Base-by-base conservation (phyloP, 257 asterid species). In the Jaltomata sinuosa region DNA sequence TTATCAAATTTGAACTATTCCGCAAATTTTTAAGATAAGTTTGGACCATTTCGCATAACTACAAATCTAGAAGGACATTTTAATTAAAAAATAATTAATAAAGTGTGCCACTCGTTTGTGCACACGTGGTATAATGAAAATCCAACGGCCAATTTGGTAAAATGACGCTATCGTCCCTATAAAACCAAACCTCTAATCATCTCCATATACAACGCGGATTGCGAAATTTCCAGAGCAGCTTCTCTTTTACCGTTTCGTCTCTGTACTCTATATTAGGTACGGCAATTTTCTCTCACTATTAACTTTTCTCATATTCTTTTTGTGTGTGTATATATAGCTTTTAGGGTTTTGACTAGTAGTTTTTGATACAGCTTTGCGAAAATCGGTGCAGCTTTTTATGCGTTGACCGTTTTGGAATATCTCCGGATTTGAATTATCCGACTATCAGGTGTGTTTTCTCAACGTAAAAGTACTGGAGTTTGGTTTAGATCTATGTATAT, bases 211-310 rank as follows among this genome's bases (percentile, higher is more conserved):
- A 3, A 31, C 76, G 49, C 50, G 53, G 16, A 57, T 25, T 61
- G 45, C 53, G 61, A 32, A 31, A 34, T 85, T 84, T 88, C 84
- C 54, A 15, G 38, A 27, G 22, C 81, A n/a, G 50, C 52, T 83
- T 79, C 81, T 76, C 9, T 47, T n/a, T 76, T 76, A 27, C 42
- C 61, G 81, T 76, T 76, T 76, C 81, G 9, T 47, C 42, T 74
- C 38, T 74, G 15, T 74, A 42, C 57, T 42, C 3, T 14, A 22
- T 12, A 76, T 64, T 27, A 77, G 90, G 87, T 88, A 84, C 25
- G 42, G 19, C 81, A 3, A 16, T 3, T 36, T 27, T 49, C 42
- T 84, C 84, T 16, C 71, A 22, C 62, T 42, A 42, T 6, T 74
- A 22, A 1, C 11, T 12, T 42, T 72, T 7, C 18, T 45, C 4